These are phyloP conservation scores for Rhodotorula kratochvilovae DNA, from an alignment of 768 basidiomycete genomes.

Conservation along the genomic window DNA sequence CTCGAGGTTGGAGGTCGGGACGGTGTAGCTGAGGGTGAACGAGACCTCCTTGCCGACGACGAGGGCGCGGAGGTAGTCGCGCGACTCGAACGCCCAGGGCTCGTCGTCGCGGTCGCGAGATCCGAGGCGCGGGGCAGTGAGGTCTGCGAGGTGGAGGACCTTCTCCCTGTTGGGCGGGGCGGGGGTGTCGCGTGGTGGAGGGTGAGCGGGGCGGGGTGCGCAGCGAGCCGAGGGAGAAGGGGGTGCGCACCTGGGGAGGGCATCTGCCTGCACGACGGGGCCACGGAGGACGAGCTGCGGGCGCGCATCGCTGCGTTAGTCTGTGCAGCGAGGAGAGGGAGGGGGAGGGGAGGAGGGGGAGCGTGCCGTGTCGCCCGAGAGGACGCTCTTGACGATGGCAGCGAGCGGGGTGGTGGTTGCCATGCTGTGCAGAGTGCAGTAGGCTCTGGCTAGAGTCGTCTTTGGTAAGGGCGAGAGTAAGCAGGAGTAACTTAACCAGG, in stretches of 20 bases:
- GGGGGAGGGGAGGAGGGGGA: not conserved
- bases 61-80: constrained; percentile 81
- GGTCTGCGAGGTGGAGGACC: constrained; percentile 81
- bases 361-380: constrained; percentile 33
- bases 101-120: constrained; percentile 81
- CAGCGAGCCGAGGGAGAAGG: not conserved
- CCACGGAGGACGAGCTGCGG: constrained; percentile 36
- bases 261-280: constrained; percentile 13
- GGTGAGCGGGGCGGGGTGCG: not conserved
- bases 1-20: constrained; percentile 66
- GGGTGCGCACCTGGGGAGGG: constrained; percentile 13
- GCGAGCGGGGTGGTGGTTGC: not conserved
- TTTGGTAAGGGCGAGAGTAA: too few species aligned
- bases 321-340: not conserved
- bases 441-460: too few species aligned
- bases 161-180: constrained; percentile 48
- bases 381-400: constrained; percentile 31
- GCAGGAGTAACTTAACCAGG: too few species aligned
- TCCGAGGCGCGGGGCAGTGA: constrained; percentile 78
- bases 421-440: too few species aligned
- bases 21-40: constrained; percentile 73
- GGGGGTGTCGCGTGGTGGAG: not conserved
- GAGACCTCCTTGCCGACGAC: constrained; percentile 85
- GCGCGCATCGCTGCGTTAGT: not conserved
- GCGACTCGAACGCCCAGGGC: constrained; percentile 87